phyloP scores from a whole-genome alignment of 331 rosid genomes.

The Pyrus hybrid region DNA sequence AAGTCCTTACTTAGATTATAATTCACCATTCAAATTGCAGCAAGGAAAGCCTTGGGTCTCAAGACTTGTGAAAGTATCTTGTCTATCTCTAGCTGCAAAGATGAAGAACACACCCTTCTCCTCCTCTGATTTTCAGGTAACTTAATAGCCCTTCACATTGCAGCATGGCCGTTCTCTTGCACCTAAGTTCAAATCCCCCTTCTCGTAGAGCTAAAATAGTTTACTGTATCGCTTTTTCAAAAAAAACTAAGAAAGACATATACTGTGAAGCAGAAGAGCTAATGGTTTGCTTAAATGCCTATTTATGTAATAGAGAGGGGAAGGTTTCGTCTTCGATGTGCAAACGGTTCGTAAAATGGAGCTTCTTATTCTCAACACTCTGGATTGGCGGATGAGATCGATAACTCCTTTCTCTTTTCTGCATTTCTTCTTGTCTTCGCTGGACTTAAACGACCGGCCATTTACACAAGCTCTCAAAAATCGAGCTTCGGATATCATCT shows the following conservation, averaged over 20 bases:
- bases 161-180: not conserved
- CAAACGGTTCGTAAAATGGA: conserved; percentile 50
- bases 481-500: conserved; percentile 54
- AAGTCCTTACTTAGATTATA: not conserved
- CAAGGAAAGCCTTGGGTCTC: conserved; percentile 48
- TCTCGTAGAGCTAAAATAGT: too few relatives aligned
- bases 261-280: too few relatives aligned
- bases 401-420: conserved; percentile 66
- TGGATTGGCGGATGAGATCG: conserved; percentile 69
- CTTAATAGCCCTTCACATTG: not conserved
- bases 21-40: conserved; percentile 19
- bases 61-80: conserved; percentile 36
- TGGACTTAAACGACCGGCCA: conserved; percentile 32
- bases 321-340: conserved; percentile 37
- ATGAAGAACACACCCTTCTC: conserved; percentile 48
- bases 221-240: too few relatives aligned
- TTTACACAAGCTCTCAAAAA: conserved; percentile 33
- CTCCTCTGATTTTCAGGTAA: conserved; percentile 35
- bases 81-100: conserved; percentile 60
- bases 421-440: conserved; percentile 37
- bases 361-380: conserved; percentile 54
- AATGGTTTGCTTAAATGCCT: not conserved
- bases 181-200: not conserved
- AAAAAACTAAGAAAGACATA: too few relatives aligned
- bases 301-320: conserved; percentile 39